These are phyloP conservation scores for Kwoniella europaea DNA, from an alignment of 768 basidiomycete genomes.

Conservation along the genomic window DNA sequence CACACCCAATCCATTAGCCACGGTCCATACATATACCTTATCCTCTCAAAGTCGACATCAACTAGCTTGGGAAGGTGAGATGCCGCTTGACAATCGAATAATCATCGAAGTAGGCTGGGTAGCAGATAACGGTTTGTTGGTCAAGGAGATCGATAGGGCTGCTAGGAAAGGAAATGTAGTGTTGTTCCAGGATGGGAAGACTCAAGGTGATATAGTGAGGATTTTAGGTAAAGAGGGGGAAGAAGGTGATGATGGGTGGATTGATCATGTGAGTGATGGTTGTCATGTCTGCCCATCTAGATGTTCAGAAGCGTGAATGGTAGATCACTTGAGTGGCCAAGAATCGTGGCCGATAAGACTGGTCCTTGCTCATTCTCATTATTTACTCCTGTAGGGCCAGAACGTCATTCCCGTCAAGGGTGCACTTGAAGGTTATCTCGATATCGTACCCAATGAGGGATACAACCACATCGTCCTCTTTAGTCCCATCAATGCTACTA, in stretches of 20 bases:
- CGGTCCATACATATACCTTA: constrained; percentile 74
- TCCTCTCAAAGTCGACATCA: constrained; percentile 32
- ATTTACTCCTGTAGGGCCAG: constrained; percentile 41
- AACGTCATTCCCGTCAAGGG: constrained; percentile 47
- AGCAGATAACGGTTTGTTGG: constrained; percentile 70
- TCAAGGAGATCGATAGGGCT: constrained; percentile 86
- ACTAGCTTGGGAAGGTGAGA: constrained; percentile 67
- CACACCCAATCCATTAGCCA: constrained; percentile 75
- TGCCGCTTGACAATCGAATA: constrained; percentile 68
- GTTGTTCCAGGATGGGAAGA: constrained; percentile 66
- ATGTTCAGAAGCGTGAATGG: no score
- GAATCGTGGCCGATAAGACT: no score
- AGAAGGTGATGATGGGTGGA: constrained; percentile 92
- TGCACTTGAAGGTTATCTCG: constrained; percentile 75
- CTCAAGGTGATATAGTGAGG: constrained; percentile 69
- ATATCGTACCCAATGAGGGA: constrained; percentile 84
- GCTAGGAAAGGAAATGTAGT: constrained; percentile 80
- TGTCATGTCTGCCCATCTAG: neutral
- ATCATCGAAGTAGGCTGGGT: constrained; percentile 88
- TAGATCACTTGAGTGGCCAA: no score
- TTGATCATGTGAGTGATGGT: constrained; percentile 74
- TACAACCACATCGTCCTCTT: constrained; percentile 93
- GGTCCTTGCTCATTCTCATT: constrained; percentile 54
- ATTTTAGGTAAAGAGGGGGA: constrained; percentile 81
- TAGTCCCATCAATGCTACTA: constrained; percentile 70